Evolutionary conservation across 176 grass and related monocot species (phyloP), one percentile per base, ranked within the genome.

Genomic region (Avena insularis): DNA sequence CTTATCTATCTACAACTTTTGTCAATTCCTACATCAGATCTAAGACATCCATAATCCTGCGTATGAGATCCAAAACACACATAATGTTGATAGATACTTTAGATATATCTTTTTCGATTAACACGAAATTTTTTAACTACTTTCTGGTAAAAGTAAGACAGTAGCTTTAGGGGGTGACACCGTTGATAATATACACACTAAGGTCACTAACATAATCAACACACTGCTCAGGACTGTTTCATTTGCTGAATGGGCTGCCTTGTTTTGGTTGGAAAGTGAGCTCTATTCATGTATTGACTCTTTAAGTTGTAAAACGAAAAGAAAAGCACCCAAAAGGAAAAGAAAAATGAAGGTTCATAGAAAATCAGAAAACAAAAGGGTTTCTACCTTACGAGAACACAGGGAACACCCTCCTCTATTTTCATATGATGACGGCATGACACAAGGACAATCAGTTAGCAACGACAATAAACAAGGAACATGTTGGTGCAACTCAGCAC

Each of bases 61-160:
- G 21, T 49, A 49, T 74, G 71, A 74, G 69, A 74, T 49, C 71
- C 45, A 48, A 74, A 74, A 49, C 71, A 74, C 20, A 47, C 70
- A 74, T 49, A 49, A 49, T 74, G 43, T 46, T 43, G 43, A 48
- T 25, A 74, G 20, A 72, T 73, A 48, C 20, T 47, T 71, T 48
- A 49, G 71, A 48, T 74, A 74, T 21, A 74, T 74, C 71, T 48
- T 74, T 49, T 74, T 25, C 9, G 5, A 49, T 49, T 49, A 49
- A 48, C 71, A 74, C 45, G 10, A 0, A 74, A 23, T 49, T 8
- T 14, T 23, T 5, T 49, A 49, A 74, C 20, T 74, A 49, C 12
- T 74, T 74, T 25, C 71, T 25, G 11, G 48, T 74, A 49, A 13
- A 74, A 74, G 21, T 20, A 47, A 72, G 69, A 73, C 46, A 46